These are phyloP conservation scores for Naganishia antarctica DNA, from an alignment of 768 basidiomycete genomes.

Conservation along the genomic window DNA sequence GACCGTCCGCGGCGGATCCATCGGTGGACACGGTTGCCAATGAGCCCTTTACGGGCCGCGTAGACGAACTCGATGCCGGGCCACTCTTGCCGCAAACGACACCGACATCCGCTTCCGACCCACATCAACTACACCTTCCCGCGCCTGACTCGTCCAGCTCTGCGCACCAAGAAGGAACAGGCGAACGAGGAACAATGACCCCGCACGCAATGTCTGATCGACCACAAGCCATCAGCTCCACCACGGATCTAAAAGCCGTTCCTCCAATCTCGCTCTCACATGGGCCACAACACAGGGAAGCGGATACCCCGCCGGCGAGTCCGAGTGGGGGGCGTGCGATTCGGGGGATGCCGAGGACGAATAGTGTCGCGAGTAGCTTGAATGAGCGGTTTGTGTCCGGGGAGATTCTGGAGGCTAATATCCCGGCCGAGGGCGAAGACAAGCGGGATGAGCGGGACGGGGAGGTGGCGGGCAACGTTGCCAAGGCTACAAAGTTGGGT, in stretches of 20 bases:
- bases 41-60: slow-evolving; percentile 46
- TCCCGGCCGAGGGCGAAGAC: background rate
- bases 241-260: slow-evolving; percentile 32
- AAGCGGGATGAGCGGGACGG: background rate
- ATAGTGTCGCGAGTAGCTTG: slow-evolving; percentile 16
- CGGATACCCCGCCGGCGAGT: background rate
- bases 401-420: slow-evolving; percentile 3
- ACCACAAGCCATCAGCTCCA: slow-evolving; percentile 43
- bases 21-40: slow-evolving; percentile 33
- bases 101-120: slow-evolving; percentile 14
- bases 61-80: slow-evolving; percentile 50
- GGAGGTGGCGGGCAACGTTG: background rate
- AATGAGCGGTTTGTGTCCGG: slow-evolving; percentile 21
- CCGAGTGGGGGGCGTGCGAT: slow-evolving; percentile 5
- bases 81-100: slow-evolving; percentile 30
- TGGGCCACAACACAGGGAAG: background rate
- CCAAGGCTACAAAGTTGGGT: slow-evolving; percentile 3
- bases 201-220: slow-evolving; percentile 46
- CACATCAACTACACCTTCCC: slow-evolving; percentile 16
- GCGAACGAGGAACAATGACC: slow-evolving; percentile 45
- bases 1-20: background rate
- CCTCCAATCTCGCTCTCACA: background rate
- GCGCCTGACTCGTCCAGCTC: background rate
- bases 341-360: slow-evolving; percentile 13
- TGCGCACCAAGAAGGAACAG: slow-evolving; percentile 32